Percentiles rank a stretch among this genome's conserved stretches.
phyloP scores from a whole-genome alignment of 2,329 filamentous ascomycete species.

The Phialophora expanda region DNA sequence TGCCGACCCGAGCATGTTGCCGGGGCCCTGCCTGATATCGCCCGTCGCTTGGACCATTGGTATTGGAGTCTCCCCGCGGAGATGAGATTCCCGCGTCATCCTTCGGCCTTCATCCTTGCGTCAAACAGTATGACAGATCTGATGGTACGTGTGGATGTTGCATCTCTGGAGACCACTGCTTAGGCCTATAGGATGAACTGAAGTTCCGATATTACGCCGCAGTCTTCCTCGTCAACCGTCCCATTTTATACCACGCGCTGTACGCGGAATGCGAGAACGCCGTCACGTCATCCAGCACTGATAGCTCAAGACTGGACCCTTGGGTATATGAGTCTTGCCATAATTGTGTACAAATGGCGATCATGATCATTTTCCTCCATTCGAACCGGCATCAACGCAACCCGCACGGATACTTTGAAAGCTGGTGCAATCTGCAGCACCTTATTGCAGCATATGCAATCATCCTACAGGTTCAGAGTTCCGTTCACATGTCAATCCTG shows the following conservation, averaged over 20 bases:
- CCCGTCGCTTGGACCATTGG: conserved; percentile 17
- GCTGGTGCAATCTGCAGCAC: conserved; percentile 22
- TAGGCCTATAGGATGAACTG: conserved; percentile 15
- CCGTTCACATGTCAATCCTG: conserved; percentile 14
- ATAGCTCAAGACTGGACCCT: conserved; percentile 1
- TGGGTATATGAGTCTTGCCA: conserved; percentile 24
- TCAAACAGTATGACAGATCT: neutral
- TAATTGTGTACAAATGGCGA: conserved; percentile 22
- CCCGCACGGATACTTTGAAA: conserved; percentile 18
- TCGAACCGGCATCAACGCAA: conserved; percentile 6
- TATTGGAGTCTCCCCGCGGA: conserved; percentile 17
- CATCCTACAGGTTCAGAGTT: conserved; percentile 23
- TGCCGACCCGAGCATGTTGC: conserved; percentile 18
- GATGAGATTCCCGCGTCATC: conserved; percentile 21
- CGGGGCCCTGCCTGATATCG: conserved; percentile 13
- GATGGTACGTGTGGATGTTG: conserved; percentile 12
- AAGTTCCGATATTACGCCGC: conserved; percentile 23
- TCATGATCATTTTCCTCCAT: conserved; percentile 22
- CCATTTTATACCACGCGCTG: conserved; percentile 16
- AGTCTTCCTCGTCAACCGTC: conserved; percentile 20
- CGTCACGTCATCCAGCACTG: neutral
- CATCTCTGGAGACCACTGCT: neutral
- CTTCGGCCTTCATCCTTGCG: conserved; percentile 15
- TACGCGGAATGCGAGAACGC: conserved; percentile 17
- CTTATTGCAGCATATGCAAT: conserved; percentile 21